Evolutionary conservation across 352 stramenopile species (phyloP), one percentile per base, ranked within the genome.

Genomic region (Phytophthora agathidicida): DNA sequence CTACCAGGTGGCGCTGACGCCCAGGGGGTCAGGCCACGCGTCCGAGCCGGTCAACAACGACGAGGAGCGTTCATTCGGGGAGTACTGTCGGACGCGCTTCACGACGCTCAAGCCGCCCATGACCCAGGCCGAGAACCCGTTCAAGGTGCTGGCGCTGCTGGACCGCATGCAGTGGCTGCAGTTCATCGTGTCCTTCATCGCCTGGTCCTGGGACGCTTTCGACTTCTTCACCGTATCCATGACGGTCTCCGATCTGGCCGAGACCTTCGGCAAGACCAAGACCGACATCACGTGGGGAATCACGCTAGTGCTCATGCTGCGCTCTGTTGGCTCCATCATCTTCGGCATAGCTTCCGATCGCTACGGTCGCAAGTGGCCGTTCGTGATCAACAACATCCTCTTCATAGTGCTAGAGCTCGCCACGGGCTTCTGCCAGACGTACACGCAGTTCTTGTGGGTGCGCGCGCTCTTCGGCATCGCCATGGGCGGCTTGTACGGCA

Each of bases 221-320:
- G 75, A 85, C 57, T 85, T 85, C 57, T 85, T 85, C 63, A 85
- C 75, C 2, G 75, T 82, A 26, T 72, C 75, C 6, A 63, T 85
- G 50, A 85, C 75, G 0, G 45, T 85, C 45, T 77, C 72, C 5
- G 75, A 85, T 0, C 54, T 85, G n/a, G 68, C 71, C 19, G 43
- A 81, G 46, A 68, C 63, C 22, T 85, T 82, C 52, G 62, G 35
- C 37, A 76, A 75, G 42, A 63, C 56, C 28, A 80, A 80, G 32
- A 66, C 68, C 8, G 68, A 85, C 39, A 77, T 85, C 27, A 85
- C 75, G 26, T 85, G 75, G 75, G 75, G 75, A 1, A 85, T 85
- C 35, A 80, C 75, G 7, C 59, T 85, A 30, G 73, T 77, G 32
- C 72, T 85, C 50, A 85, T 82, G 71, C 53, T 82, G 9, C 71